These are phyloP conservation scores for Gryganskiella cystojenkinii DNA, from an alignment of 192 early-diverging fungal genomes.

Conservation along the genomic window DNA sequence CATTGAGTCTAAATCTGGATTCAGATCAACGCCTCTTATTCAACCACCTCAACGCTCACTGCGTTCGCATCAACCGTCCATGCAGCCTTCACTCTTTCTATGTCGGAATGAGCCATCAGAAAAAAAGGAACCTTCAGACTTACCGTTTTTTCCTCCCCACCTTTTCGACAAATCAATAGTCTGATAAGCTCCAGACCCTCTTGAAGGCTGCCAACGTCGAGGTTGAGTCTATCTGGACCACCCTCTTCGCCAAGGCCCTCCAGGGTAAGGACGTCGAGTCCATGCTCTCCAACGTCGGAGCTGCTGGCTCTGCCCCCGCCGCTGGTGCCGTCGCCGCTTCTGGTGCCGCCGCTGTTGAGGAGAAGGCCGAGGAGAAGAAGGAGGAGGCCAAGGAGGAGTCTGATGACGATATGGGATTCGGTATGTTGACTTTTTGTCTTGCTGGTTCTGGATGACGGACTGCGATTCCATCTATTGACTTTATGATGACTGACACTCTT, in stretches of 20 bases:
- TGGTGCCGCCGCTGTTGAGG: slow-evolving; percentile 54
- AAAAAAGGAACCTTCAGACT: background rate
- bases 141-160: slow-evolving; percentile 1
- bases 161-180: slow-evolving; percentile 57
- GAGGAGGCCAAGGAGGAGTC: slow-evolving; percentile 83
- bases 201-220: slow-evolving; percentile 91
- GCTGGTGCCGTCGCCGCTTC: slow-evolving; percentile 50
- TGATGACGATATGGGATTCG: slow-evolving; percentile 88
- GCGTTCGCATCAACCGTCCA: no score
- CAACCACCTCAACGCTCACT: no score
- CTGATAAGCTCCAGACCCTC: slow-evolving; percentile 94
- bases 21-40: no score
- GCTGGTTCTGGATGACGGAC: background rate
- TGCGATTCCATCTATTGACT: background rate
- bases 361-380: slow-evolving; percentile 62
- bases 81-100: no score
- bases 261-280: slow-evolving; percentile 91
- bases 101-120: background rate
- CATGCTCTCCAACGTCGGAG: slow-evolving; percentile 93
- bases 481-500: background rate
- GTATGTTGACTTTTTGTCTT: slow-evolving; percentile 57
- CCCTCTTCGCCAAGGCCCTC: slow-evolving; percentile 98
- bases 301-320: slow-evolving; percentile 59
- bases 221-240: slow-evolving; percentile 95
- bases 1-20: no score